Percentiles rank a stretch among this genome's conserved stretches.
Evolutionary conservation across 2,329 filamentous ascomycete species (phyloP).

Genomic region (Escovopsis sp.): DNA sequence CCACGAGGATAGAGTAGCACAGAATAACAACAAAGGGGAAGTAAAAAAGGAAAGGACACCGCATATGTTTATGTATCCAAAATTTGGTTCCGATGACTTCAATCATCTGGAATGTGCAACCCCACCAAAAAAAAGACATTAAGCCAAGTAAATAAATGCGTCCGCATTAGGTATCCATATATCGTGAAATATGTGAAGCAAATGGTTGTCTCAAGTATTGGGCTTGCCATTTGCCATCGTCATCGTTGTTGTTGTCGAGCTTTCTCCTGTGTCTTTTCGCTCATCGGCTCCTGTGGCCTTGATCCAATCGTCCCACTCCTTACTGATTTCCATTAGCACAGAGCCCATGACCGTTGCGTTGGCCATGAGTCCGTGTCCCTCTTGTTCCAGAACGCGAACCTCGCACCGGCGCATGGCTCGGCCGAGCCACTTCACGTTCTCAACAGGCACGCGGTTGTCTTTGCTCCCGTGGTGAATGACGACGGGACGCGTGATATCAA

Average conservation of each 20-base stretch:
- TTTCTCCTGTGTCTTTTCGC: slow-evolving; percentile 12
- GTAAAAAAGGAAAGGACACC: background rate
- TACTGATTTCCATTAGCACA: slow-evolving; percentile 86
- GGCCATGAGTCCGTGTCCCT: slow-evolving; percentile 93
- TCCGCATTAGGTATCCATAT: too few species aligned
- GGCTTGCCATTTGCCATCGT: too few species aligned
- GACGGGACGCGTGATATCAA: slow-evolving; percentile 81
- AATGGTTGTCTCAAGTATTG: too few species aligned
- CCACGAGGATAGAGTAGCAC: too few species aligned
- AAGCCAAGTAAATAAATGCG: background rate
- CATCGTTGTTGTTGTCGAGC: too few species aligned
- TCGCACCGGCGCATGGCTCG: slow-evolving; percentile 90
- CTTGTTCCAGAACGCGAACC: slow-evolving; percentile 75
- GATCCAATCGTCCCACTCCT: slow-evolving; percentile 86
- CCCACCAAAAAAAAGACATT: background rate
- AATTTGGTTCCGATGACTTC: too few species aligned
- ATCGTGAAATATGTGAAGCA: too few species aligned
- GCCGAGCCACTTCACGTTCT: slow-evolving; percentile 89
- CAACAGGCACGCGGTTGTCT: slow-evolving; percentile 82
- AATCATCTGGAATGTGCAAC: too few species aligned
- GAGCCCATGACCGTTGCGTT: slow-evolving; percentile 84
- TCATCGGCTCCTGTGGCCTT: slow-evolving; percentile 36
- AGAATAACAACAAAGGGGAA: too few species aligned
- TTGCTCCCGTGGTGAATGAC: slow-evolving; percentile 89
- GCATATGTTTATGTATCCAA: background rate